phyloP scores from a whole-genome alignment of 2,329 filamentous ascomycete genomes.

The Tolypocladium tropicale region DNA sequence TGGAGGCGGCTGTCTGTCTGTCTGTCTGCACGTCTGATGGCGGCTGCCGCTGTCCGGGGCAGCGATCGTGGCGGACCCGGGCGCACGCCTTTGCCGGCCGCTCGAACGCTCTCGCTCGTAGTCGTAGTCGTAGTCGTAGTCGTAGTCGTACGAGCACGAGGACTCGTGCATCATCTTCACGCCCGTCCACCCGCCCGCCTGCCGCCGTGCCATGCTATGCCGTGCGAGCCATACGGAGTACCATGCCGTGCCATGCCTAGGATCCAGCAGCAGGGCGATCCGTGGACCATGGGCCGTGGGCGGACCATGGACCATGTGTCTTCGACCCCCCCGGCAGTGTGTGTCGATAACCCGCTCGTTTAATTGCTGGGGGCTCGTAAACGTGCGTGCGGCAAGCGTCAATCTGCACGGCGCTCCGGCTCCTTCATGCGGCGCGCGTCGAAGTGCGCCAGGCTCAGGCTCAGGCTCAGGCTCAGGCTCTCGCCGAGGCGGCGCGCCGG shows the following conservation, averaged over 20 bases:
- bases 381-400: background rate
- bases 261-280: background rate
- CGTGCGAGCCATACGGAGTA: too few species aligned
- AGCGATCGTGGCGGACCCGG: background rate
- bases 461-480: background rate
- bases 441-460: background rate
- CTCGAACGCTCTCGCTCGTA: background rate
- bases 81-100: background rate
- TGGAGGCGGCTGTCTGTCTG: too few species aligned
- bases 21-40: background rate
- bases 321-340: background rate
- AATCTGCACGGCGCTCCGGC: background rate
- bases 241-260: background rate
- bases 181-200: too few species aligned
- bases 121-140: too few species aligned
- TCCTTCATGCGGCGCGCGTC: too few species aligned
- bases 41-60: background rate
- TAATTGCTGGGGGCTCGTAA: background rate
- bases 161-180: too few species aligned
- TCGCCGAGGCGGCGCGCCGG: background rate
- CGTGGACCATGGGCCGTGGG: too few species aligned
- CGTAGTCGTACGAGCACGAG: too few species aligned
- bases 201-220: background rate
- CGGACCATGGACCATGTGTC: too few species aligned
- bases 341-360: background rate